Evolutionary conservation across 306 rosid species (phyloP).

Genomic region (Rosa chinensis): DNA sequence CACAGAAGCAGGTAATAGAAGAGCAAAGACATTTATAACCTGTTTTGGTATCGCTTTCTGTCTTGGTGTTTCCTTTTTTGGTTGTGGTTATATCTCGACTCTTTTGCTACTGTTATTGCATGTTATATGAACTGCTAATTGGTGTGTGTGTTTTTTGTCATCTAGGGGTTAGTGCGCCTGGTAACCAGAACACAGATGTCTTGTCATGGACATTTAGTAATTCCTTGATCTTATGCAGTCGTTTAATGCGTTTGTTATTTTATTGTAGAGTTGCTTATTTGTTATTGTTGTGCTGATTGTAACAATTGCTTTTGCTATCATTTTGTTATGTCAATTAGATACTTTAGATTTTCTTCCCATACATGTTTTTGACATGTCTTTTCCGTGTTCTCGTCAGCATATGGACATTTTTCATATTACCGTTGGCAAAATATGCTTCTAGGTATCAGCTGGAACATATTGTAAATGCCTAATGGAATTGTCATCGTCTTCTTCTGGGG

Average conservation of each 20-base stretch:
- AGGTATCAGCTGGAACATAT: neutral
- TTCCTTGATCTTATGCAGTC: conserved; percentile 60
- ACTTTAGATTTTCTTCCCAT: neutral
- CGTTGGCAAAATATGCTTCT: neutral
- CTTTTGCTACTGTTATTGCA: conserved; percentile 21
- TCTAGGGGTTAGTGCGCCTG: conserved; percentile 75
- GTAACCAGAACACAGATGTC: conserved; percentile 67
- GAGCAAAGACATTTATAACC: conserved; percentile 24
- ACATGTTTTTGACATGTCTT: neutral
- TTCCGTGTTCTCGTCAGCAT: neutral
- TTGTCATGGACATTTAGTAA: conserved; percentile 66
- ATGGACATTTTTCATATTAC: neutral
- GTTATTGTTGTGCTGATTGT: conserved; percentile 7
- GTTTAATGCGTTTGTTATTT: conserved; percentile 37
- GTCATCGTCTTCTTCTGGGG: neutral
- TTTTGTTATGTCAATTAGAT: neutral
- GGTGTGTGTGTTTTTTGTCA: conserved; percentile 47
- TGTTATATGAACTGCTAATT: conserved; percentile 47
- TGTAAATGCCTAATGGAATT: neutral
- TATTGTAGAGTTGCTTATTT: conserved; percentile 19
- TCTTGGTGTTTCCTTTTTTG: conserved; percentile 3
- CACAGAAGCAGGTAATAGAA: conserved; percentile 86
- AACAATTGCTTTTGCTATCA: neutral
- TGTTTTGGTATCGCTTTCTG: neutral
- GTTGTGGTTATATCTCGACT: conserved; percentile 2